A percentile compares a stretch with the other conserved stretches of the same genome.
Conservation (phyloP, 2,329 filamentous ascomycete genomes). For the Hymenoscyphus albidus region DNA sequence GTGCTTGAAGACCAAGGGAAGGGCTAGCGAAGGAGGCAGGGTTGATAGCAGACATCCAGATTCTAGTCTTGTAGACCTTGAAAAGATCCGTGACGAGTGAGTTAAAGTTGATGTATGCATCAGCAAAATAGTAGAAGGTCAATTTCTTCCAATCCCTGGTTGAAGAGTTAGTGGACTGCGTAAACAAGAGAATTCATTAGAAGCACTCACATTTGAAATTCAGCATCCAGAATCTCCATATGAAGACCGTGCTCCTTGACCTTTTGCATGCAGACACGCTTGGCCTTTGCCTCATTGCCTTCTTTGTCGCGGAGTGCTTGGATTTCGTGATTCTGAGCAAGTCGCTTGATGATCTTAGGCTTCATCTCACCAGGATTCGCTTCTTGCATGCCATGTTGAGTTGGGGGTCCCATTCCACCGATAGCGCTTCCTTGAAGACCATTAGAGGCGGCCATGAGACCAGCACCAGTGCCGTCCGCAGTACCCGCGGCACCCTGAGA, state of each 20-base stretch:
- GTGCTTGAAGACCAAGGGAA: slow-evolving; percentile 65
- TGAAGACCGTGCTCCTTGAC: slow-evolving; percentile 90
- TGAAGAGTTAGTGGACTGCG: slow-evolving; percentile 9
- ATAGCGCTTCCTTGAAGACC: slow-evolving; percentile 66
- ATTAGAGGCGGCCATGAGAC: slow-evolving; percentile 63
- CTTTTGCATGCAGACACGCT: slow-evolving; percentile 94
- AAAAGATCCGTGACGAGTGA: slow-evolving; percentile 94
- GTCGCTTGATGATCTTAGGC: slow-evolving; percentile 93
- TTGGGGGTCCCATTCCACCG: slow-evolving; percentile 73
- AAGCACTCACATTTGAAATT: slow-evolving; percentile 87
- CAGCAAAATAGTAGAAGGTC: slow-evolving; percentile 98
- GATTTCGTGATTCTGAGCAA: slow-evolving; percentile 89
- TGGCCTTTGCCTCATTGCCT: slow-evolving; percentile 95
- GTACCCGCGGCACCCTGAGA: slow-evolving; percentile 69
- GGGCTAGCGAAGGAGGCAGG: slow-evolving; percentile 89
- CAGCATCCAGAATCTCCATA: slow-evolving; percentile 98
- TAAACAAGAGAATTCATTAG: background rate
- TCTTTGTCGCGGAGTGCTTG: slow-evolving; percentile 89
- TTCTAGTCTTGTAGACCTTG: slow-evolving; percentile 98
- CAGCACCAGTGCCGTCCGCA: slow-evolving; percentile 57
- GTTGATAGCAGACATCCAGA: slow-evolving; percentile 99
- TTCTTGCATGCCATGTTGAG: slow-evolving; percentile 69
- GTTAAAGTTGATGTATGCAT: slow-evolving; percentile 99
- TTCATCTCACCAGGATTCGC: slow-evolving; percentile 73
- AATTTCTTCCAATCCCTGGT: slow-evolving; percentile 95